These are phyloP conservation scores for Lactarius tabidus DNA, from an alignment of 768 basidiomycete genomes.

Conservation along the genomic window DNA sequence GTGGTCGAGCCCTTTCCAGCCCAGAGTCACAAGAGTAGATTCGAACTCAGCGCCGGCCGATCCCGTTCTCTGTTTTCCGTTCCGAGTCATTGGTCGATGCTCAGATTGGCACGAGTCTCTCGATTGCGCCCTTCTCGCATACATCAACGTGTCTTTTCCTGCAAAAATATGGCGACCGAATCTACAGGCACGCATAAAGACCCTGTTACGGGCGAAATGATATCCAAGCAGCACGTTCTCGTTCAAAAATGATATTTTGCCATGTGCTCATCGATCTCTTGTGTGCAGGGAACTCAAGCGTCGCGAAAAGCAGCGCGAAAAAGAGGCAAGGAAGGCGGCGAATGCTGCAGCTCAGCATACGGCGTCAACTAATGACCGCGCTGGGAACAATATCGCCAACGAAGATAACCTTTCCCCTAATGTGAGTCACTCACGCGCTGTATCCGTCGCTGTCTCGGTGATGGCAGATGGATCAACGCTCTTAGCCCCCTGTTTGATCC, in stretches of 20 bases:
- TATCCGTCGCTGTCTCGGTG: not conserved
- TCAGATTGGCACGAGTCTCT: constrained; percentile 27
- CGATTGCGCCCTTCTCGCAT: constrained; percentile 3
- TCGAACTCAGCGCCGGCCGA: constrained; percentile 17
- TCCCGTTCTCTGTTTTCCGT: constrained; percentile 1
- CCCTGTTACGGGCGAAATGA: constrained; percentile 91
- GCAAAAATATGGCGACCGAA: constrained; percentile 38
- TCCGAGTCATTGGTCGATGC: constrained; percentile 27
- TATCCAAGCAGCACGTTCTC: constrained; percentile 84
- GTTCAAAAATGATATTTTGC: constrained; percentile 21
- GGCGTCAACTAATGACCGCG: constrained; percentile 33
- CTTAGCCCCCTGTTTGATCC: not conserved
- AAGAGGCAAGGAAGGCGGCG: constrained; percentile 69
- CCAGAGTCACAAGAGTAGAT: constrained; percentile 2
- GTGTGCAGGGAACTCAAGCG: constrained; percentile 83
- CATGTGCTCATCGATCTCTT: constrained; percentile 31
- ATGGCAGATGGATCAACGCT: not conserved
- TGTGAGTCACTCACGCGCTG: constrained; percentile 46
- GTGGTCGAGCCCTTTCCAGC: constrained; percentile 1
- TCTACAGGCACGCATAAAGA: constrained; percentile 52
- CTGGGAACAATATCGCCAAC: constrained; percentile 39
- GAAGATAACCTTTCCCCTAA: constrained; percentile 91
- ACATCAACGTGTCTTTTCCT: not conserved
- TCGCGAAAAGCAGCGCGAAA: constrained; percentile 77
- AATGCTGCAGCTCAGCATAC: constrained; percentile 57